phyloP scores from a whole-genome alignment of 2,329 filamentous ascomycete genomes.

The Pseudonectria buxi region DNA sequence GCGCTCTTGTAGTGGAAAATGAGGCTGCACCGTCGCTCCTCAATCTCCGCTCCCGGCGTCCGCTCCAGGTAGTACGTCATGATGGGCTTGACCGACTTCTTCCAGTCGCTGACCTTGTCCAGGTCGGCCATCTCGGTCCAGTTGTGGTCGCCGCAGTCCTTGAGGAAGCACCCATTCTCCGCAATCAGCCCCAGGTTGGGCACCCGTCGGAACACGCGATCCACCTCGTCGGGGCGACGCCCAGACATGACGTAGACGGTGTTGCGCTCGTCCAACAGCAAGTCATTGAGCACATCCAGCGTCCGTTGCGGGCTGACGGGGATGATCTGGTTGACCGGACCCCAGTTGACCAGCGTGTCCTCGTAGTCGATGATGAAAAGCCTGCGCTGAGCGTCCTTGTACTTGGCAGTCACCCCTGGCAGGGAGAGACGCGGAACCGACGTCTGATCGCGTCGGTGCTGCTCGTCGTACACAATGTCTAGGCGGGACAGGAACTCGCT shows the following conservation, averaged over 20 bases:
- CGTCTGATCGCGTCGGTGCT: constrained; percentile 76
- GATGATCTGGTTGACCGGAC: constrained; percentile 76
- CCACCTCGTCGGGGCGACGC: constrained; percentile 78
- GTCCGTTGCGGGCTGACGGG: constrained; percentile 78
- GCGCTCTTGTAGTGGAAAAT: constrained; percentile 85
- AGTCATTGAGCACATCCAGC: constrained; percentile 72
- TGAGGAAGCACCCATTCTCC: constrained; percentile 89
- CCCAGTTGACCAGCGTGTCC: constrained; percentile 83
- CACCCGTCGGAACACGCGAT: constrained; percentile 76
- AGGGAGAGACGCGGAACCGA: constrained; percentile 80
- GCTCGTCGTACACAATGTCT: constrained; percentile 71
- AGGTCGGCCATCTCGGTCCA: constrained; percentile 78
- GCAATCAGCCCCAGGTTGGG: constrained; percentile 83
- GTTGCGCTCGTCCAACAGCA: constrained; percentile 74
- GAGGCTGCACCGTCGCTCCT: constrained; percentile 85
- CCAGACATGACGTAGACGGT: constrained; percentile 92
- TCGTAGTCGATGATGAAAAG: constrained; percentile 93
- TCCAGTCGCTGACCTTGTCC: constrained; percentile 68
- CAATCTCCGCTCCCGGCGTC: constrained; percentile 79
- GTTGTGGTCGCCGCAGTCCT: constrained; percentile 56
- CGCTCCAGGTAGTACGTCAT: constrained; percentile 86
- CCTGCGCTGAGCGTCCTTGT: constrained; percentile 58
- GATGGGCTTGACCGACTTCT: constrained; percentile 73
- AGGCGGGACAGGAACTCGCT: constrained; percentile 66
- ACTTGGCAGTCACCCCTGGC: constrained; percentile 55